Evolutionary conservation across 2,329 filamentous ascomycete genomes (phyloP), one percentile per base, ranked within the genome.

Genomic region (Metarhizium rileyi): DNA sequence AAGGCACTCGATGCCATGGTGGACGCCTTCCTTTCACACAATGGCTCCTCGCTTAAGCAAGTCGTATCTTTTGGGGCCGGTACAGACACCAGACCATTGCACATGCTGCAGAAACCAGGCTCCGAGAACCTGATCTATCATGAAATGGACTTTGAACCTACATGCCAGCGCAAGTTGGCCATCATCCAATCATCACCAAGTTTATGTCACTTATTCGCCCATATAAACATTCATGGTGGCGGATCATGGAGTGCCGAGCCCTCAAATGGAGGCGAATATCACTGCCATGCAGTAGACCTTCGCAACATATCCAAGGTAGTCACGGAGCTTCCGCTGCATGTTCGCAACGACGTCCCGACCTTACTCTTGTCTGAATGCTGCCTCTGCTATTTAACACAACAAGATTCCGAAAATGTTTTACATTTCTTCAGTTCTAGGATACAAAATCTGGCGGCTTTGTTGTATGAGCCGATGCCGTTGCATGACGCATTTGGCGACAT

Each of bases 281-380:
- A 71, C 61, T 77, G 74, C 48, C 84, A 88, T 53, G 78, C 83
- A 1, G 61, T 87, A 36, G 89, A 95, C 63, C 75, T 95, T 5
- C 79, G 89, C 45, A 68, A 74, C 10, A 65, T 91, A 8, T 47
- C 56, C 30, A 41, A 48, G 14, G 28, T 55, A 3, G 41, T 50
- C 12, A 23, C 44, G 7, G 22, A 22, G 27, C 50, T 55, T 46
- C 7, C 52, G 36, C 10, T 36, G 20, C n/a, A 48, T 50, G 30
- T 81, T 70, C 57, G 78, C 70, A 61, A 67, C 57, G 59, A 79
- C 62, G 23, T 87, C 0, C 89, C 93, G 0, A 98, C 93, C 0
- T 70, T 98, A 8, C 68, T 98, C 23, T 75, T 98, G 6, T 97
- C 91, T 0, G 93, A 98, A 67, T 97, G 93, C 74, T 98, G 93